Conservation (phyloP, 2,329 filamentous ascomycete genomes). For the Neophaeococcomyces aloes region DNA sequence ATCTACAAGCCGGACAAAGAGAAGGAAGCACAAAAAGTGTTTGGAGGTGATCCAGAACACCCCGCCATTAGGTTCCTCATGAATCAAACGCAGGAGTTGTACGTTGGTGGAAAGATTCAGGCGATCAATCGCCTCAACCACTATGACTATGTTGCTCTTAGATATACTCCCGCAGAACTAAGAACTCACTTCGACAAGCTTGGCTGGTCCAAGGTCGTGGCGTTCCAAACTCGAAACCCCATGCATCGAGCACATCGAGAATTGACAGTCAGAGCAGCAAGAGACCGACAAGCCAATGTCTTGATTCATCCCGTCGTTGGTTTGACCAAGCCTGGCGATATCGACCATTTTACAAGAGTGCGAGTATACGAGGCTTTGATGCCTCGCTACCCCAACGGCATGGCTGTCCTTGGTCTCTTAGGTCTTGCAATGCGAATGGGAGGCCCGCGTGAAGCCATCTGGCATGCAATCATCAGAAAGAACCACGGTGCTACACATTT, state of each 20-base stretch:
- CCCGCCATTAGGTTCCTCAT: slow-evolving; percentile 87
- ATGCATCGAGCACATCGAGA: slow-evolving; percentile 99
- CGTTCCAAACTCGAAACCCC: slow-evolving; percentile 98
- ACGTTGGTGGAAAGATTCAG: slow-evolving; percentile 91
- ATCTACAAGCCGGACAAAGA: slow-evolving; percentile 91
- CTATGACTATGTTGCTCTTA: slow-evolving; percentile 95
- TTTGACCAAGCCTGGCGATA: slow-evolving; percentile 96
- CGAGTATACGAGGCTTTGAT: slow-evolving; percentile 96
- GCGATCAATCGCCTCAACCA: slow-evolving; percentile 92
- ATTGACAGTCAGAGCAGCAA: slow-evolving; percentile 91
- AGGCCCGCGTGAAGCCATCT: slow-evolving; percentile 93
- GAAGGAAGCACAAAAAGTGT: slow-evolving; percentile 86
- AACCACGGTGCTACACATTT: slow-evolving; percentile 99
- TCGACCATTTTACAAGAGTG: slow-evolving; percentile 98
- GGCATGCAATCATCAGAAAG: slow-evolving; percentile 99
- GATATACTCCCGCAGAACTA: slow-evolving; percentile 92
- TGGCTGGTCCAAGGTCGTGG: slow-evolving; percentile 93
- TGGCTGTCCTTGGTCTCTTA: slow-evolving; percentile 91
- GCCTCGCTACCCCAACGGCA: slow-evolving; percentile 94
- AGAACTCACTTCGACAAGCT: slow-evolving; percentile 98
- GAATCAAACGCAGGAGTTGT: slow-evolving; percentile 71
- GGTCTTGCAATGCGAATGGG: slow-evolving; percentile 99
- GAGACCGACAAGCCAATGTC: slow-evolving; percentile 92
- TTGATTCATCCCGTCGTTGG: slow-evolving; percentile 98
- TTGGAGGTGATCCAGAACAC: slow-evolving; percentile 83